A percentile compares a stretch with the other conserved stretches of the same genome.
phyloP scores from a whole-genome alignment of 345 rosid species.

The Citrus mangshanensis region DNA sequence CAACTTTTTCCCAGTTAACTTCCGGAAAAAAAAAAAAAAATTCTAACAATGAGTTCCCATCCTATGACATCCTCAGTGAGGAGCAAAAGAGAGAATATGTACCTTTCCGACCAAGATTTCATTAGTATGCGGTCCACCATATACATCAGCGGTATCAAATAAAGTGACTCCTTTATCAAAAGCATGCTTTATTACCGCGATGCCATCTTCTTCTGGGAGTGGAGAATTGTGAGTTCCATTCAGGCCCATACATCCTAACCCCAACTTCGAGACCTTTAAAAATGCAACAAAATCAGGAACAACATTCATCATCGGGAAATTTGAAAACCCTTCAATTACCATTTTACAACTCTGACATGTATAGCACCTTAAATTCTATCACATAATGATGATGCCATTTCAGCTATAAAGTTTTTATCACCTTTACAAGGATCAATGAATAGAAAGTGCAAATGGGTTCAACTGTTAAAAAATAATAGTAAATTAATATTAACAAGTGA shows the following conservation, averaged over 20 bases:
- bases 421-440: not conserved
- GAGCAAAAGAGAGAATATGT: not conserved
- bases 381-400: not conserved
- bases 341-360: not conserved
- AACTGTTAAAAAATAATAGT: not conserved
- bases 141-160: conserved; percentile 36
- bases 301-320: not conserved
- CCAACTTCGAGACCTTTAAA: not conserved
- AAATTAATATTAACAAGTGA: not conserved
- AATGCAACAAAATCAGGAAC: not conserved
- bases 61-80: not conserved
- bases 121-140: conserved; percentile 7
- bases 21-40: not conserved
- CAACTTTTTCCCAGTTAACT: not conserved
- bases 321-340: not conserved
- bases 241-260: conserved; percentile 29
- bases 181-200: conserved; percentile 25
- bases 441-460: not conserved
- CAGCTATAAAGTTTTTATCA: not conserved
- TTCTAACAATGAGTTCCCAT: not conserved
- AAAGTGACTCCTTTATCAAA: conserved; percentile 37
- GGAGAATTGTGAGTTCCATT: not conserved
- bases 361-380: not conserved
- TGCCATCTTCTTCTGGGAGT: not conserved
- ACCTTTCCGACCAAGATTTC: conserved; percentile 9